Percentiles rank a stretch among this genome's conserved stretches.
Conservation (phyloP, 257 asterid genomes). For the Ballota nigra region DNA sequence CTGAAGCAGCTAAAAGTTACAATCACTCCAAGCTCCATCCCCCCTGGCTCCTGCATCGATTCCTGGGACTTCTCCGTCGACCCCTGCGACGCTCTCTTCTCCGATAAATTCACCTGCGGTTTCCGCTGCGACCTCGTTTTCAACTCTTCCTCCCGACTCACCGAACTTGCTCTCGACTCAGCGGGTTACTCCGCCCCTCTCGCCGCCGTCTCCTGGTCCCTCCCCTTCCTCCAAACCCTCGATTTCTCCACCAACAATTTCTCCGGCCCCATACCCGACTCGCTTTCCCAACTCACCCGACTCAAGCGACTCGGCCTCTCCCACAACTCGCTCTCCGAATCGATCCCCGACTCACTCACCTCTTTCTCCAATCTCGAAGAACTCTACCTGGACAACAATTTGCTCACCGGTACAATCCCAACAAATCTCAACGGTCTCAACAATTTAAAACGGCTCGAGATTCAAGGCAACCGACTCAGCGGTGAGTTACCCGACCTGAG, state of each 20-base stretch:
- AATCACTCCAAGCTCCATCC: constrained; percentile 43
- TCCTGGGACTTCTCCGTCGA: constrained; percentile 77
- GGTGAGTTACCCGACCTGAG: constrained; percentile 59
- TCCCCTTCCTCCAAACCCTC: constrained; percentile 52
- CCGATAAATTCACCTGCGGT: constrained; percentile 77
- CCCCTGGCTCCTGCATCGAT: constrained; percentile 57
- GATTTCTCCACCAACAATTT: constrained; percentile 60
- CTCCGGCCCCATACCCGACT: constrained; percentile 53
- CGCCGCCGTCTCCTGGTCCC: constrained; percentile 39
- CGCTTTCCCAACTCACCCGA: constrained; percentile 44
- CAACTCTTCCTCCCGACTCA: constrained; percentile 43
- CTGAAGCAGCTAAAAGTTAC: constrained; percentile 57
- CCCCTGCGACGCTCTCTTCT: constrained; percentile 62
- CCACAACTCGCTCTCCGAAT: constrained; percentile 52
- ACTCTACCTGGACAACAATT: constrained; percentile 56
- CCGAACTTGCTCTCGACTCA: constrained; percentile 71
- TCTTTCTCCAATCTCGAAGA: constrained; percentile 48
- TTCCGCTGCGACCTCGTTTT: constrained; percentile 58
- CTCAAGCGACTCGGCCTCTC: constrained; percentile 54
- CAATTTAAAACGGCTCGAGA: constrained; percentile 61
- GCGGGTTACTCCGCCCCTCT: constrained; percentile 62
- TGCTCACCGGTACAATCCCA: constrained; percentile 52
- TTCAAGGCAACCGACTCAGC: constrained; percentile 54
- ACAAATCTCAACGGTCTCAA: constrained; percentile 43
- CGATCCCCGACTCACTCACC: constrained; percentile 52